Evolutionary conservation across 1,139 yeast genomes (phyloP), one percentile per base, ranked within the genome.

Genomic region (Pichia sp.): DNA sequence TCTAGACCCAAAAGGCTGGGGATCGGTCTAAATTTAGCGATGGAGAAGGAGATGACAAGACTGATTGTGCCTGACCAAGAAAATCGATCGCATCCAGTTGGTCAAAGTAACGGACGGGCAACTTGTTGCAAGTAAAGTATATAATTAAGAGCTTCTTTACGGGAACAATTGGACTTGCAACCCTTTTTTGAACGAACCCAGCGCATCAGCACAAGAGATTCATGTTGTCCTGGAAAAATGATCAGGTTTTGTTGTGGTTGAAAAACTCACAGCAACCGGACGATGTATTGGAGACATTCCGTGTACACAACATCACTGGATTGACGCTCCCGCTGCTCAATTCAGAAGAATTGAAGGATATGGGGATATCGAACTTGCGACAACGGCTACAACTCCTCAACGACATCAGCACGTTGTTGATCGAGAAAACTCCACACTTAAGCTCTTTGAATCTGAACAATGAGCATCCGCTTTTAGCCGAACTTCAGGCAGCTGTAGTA

Each of bases 261-360:
- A 63, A 61, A 32, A 63, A 65, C 48, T 52, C 52, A 8, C 51
- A 60, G 8, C 62, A 62, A 47, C 32, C 60, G 1, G 61, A 60
- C 43, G 62, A 61, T 11, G 57, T 66, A 6, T 53, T 66, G 10
- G 66, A 60, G 16, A 49, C 57, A 40, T 80, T 85, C 60, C 70
- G 76, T n/a, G 74, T 74, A 2, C 76, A 85, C 66, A 80, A 80
- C 59, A 82, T 86, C 48, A 82, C 80, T 15, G 92, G 92, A 1
- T 75, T 81, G 16, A 70, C 84, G 11, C 69, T 86, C 47, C 83
- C 87, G 0, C 82, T 77, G 58, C 67, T 86, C 45, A 78, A 79
- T 11, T 76, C 86, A 1, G 80, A 78, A 8, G 88, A 85, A 64
- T 74, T 85, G 51, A 74, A 75, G 60, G 90, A 84, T 59, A 69